phyloP scores from a whole-genome alignment of 441 rosid species.

The Jatropha podagrica region DNA sequence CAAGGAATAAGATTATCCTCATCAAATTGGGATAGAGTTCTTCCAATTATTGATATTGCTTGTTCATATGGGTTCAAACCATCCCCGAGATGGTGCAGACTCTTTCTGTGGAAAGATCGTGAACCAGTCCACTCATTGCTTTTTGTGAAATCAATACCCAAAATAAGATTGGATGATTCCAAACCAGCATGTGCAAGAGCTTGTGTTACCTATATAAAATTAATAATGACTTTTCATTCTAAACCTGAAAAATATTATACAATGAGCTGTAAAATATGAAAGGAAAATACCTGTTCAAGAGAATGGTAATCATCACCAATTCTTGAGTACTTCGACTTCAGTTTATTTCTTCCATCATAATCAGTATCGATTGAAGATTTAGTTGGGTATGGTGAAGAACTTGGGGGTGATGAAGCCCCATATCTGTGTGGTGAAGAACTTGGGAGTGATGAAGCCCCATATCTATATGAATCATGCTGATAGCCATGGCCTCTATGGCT shows the following conservation, averaged over 20 bases:
- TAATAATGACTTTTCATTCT: no score
- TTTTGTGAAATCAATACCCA: conserved; percentile 85
- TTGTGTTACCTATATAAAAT: conserved; percentile 49
- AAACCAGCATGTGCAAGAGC: conserved; percentile 79
- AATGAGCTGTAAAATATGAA: not conserved
- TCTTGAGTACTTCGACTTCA: conserved; percentile 31
- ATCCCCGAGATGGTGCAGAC: conserved; percentile 60
- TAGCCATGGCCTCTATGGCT: not conserved
- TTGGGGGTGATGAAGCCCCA: conserved; percentile 18
- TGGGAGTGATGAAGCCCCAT: conserved; percentile 18
- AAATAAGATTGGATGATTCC: conserved; percentile 88
- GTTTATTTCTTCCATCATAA: conserved; percentile 24
- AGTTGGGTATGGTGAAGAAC: conserved; percentile 15
- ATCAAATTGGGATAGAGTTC: conserved; percentile 58
- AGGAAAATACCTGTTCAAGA: conserved; percentile 31
- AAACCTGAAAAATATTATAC: not conserved
- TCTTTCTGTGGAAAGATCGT: conserved; percentile 50
- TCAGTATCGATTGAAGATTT: conserved; percentile 14
- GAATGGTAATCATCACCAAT: conserved; percentile 37
- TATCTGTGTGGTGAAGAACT: conserved; percentile 15
- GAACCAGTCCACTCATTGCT: conserved; percentile 91
- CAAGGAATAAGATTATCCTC: conserved; percentile 81
- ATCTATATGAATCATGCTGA: not conserved
- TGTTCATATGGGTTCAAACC: conserved; percentile 63
- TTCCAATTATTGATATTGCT: conserved; percentile 71